Percentiles rank a stretch among this genome's conserved stretches.
These are phyloP conservation scores for Lantana camara DNA, from an alignment of 257 asterid species.

Conservation along the genomic window DNA sequence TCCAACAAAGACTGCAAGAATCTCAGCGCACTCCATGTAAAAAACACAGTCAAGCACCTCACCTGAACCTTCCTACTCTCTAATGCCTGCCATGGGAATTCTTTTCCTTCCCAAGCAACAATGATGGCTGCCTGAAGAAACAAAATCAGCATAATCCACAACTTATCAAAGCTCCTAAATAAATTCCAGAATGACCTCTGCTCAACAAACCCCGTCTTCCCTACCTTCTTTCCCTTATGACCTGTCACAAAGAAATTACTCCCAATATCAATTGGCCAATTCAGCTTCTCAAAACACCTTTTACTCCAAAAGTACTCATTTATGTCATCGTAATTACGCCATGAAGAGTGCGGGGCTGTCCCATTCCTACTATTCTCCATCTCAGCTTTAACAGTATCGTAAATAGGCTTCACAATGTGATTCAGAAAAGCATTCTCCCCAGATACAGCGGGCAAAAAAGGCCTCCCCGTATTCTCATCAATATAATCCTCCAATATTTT, in stretches of 20 bases:
- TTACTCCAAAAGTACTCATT: slow-evolving; percentile 97
- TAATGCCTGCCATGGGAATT: slow-evolving; percentile 84
- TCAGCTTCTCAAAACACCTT: slow-evolving; percentile 89
- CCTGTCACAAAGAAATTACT: slow-evolving; percentile 87
- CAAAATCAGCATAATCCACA: slow-evolving; percentile 87
- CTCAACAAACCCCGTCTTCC: slow-evolving; percentile 98
- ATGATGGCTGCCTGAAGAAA: slow-evolving; percentile 87
- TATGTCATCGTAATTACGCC: slow-evolving; percentile 96
- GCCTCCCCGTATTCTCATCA: slow-evolving; percentile 94
- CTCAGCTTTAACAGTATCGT: slow-evolving; percentile 77
- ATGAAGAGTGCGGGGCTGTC: slow-evolving; percentile 94
- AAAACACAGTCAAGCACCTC: slow-evolving; percentile 75
- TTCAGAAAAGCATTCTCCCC: slow-evolving; percentile 81
- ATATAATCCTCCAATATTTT: slow-evolving; percentile 88
- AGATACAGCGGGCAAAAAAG: slow-evolving; percentile 78
- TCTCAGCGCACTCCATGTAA: slow-evolving; percentile 91
- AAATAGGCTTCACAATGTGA: slow-evolving; percentile 80
- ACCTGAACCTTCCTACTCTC: slow-evolving; percentile 66
- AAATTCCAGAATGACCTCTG: slow-evolving; percentile 94
- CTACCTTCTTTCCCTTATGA: slow-evolving; percentile 77
- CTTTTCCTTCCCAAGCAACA: slow-evolving; percentile 78
- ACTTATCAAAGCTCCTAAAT: slow-evolving; percentile 91
- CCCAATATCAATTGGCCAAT: slow-evolving; percentile 89
- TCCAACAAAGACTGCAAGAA: slow-evolving; percentile 87
- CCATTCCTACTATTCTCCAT: slow-evolving; percentile 85